Base-by-base conservation (phyloP, 768 basidiomycete species). In the Mycena rebaudengoi region DNA sequence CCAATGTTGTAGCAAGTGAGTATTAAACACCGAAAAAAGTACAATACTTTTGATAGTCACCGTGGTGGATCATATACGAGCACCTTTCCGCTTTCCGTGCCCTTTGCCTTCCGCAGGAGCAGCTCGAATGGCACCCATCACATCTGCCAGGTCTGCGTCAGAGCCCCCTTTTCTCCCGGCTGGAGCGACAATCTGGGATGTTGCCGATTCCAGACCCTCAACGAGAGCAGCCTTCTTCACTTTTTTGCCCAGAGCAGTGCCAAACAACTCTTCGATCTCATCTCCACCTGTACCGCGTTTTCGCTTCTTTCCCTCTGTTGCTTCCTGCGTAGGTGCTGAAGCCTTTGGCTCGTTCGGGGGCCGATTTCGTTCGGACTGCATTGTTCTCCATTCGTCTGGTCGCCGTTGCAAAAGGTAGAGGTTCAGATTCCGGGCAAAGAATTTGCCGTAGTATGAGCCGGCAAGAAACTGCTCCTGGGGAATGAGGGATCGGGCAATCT, bases 381-480 rank as follows among this genome's bases (percentile, higher is more conserved):
- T 71, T 45, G 83, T 85, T 67, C 88, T 87, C 97, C 97, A 99
- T 53, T 95, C 91, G 4, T 93, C 88, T 4, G 94, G 91, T 51
- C 88, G 83, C 44, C 94, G 87, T 67, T 88, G 85, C 7, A 96
- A 83, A 23, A 98, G 78, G 69, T 91, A 85, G 7, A 99, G 75
- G 64, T 92, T 90, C 63, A 97, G 80, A 69, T 88, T 90, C 37
- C 90, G 84, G 25, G 87, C 87, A 67, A 99, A 95, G 81, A 88
- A 98, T 73, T 92, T 93, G 25, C 95, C 97, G 69, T 90, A 97
- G 72, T 86, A 91, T 0, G 93, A 94, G 11, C 82, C 88, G 0
- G 89, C 86, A 14, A 99, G 85, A 18, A 82, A 81, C 30, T 87
- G 85, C 62, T 95, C 91, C 62, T 93, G 85, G 1, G 86, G 78